phyloP scores from a whole-genome alignment of 805 yeast genomes.

The Debaryomyces prosopidis region DNA sequence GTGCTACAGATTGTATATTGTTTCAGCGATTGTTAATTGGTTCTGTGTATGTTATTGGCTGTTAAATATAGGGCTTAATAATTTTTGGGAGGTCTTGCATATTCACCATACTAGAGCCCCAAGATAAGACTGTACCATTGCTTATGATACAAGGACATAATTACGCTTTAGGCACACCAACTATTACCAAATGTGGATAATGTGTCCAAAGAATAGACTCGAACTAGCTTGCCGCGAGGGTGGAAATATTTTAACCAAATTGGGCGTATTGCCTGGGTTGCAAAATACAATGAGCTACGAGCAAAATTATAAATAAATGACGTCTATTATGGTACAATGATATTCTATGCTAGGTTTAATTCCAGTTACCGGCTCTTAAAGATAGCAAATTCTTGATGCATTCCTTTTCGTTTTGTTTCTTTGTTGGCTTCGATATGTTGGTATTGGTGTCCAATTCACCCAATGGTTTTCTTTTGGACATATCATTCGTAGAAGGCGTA shows the following conservation, averaged over 20 bases:
- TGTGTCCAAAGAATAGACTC: neutral
- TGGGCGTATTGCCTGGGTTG: neutral
- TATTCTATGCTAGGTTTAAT: constrained; percentile 9
- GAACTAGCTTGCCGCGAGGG: neutral
- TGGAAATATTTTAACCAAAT: constrained; percentile 4
- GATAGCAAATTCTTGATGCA: constrained; percentile 43
- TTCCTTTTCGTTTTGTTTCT: constrained; percentile 18
- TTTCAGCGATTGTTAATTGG: too few species aligned
- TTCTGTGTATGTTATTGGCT: too few species aligned
- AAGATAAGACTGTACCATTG: too few species aligned
- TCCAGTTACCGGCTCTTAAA: constrained; percentile 38
- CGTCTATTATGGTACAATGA: neutral
- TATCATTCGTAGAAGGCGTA: neutral
- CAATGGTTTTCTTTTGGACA: constrained; percentile 26
- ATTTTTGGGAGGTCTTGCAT: too few species aligned
- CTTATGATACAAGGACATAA: too few species aligned
- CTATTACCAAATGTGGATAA: neutral
- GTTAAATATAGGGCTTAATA: too few species aligned
- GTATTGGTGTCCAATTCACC: constrained; percentile 20
- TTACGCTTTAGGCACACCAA: too few species aligned
- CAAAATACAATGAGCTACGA: neutral
- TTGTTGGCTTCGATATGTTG: constrained; percentile 3
- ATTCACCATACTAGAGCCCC: too few species aligned
- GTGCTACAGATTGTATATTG: too few species aligned
- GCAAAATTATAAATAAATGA: neutral